Evolutionary conservation across 345 rosid species (phyloP).

Genomic region (rapeseed (Brassica napus)): Da-Ae NC_063445.1:53046501-53047000

Average conservation of each 20-base stretch:
- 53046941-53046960: background rate
- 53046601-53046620: slow-evolving; percentile 50
- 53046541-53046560: slow-evolving; percentile 6
- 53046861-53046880: slow-evolving; percentile 87
- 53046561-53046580: slow-evolving; percentile 52
- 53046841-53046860: slow-evolving; percentile 51
- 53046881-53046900: slow-evolving; percentile 75
- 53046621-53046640: slow-evolving; percentile 53
- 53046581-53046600: slow-evolving; percentile 45
- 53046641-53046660: slow-evolving; percentile 50
- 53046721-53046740: slow-evolving; percentile 1
- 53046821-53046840: slow-evolving; percentile 47
- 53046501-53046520: slow-evolving; percentile 25
- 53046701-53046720: slow-evolving; percentile 32
- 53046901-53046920: slow-evolving; percentile 66
- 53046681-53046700: slow-evolving; percentile 34
- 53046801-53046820: slow-evolving; percentile 41
- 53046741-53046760: slow-evolving; percentile 1
- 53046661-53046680: slow-evolving; percentile 42
- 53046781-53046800: slow-evolving; percentile 39
- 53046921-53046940: background rate
- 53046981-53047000: background rate
- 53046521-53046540: background rate
- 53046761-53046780: slow-evolving; percentile 39
- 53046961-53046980: background rate